These are phyloP conservation scores for Saraca asoca DNA, from an alignment of 331 rosid species.

Conservation along the genomic window DNA sequence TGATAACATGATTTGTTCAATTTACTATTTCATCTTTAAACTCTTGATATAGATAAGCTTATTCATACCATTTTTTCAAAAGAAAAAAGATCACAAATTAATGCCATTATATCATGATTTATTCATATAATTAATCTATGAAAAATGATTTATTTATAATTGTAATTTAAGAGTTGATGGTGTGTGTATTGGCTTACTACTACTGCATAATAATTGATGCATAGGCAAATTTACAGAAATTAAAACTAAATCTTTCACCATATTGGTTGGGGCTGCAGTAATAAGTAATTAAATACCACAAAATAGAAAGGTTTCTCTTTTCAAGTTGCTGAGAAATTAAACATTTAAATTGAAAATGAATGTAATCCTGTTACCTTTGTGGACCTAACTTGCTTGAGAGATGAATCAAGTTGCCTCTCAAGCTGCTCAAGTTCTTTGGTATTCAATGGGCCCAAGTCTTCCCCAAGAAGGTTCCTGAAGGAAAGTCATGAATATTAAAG, in stretches of 20 bases:
- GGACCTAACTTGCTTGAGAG: slow-evolving; percentile 86
- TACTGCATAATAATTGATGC: neutral
- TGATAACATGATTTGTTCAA: too few relatives aligned
- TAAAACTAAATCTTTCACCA: neutral
- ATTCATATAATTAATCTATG: too few relatives aligned
- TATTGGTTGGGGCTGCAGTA: neutral
- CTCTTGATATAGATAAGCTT: too few relatives aligned
- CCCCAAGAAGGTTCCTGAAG: slow-evolving; percentile 89
- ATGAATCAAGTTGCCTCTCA: slow-evolving; percentile 85
- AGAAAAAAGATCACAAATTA: neutral
- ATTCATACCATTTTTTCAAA: too few relatives aligned
- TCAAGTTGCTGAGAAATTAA: neutral
- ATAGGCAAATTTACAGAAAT: neutral
- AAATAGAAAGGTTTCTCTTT: neutral
- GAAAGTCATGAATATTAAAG: neutral
- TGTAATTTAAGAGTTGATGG: neutral
- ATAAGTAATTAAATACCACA: neutral
- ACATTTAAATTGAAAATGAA: neutral
- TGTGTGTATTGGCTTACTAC: neutral
- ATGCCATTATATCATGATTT: neutral
- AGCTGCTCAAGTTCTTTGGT: slow-evolving; percentile 94
- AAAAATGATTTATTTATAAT: too few relatives aligned
- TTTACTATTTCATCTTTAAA: too few relatives aligned
- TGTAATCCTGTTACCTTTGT: slow-evolving; percentile 59
- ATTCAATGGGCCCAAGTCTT: slow-evolving; percentile 85